These are phyloP conservation scores for Takashimella koratensis DNA, from an alignment of 1,284 basidiomycete genomes.

Conservation along the genomic window DNA sequence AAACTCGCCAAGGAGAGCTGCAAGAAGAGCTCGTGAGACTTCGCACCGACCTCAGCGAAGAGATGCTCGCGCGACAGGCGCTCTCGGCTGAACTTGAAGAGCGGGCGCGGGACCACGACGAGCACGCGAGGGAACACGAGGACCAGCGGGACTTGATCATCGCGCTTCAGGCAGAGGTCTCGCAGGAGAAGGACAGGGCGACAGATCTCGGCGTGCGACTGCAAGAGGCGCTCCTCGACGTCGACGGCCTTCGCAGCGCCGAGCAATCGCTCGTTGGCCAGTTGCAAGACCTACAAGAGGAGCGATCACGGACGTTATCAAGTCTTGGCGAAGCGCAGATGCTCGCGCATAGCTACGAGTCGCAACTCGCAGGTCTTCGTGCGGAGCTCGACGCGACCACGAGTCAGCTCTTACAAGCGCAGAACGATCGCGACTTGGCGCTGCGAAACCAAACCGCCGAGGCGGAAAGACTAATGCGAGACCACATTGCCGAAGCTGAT, in stretches of 20 bases:
- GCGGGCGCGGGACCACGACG: constrained; percentile 30
- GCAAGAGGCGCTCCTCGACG: constrained; percentile 63
- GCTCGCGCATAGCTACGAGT: constrained; percentile 66
- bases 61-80: constrained; percentile 37
- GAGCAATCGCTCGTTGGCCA: constrained; percentile 53
- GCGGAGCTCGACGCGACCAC: constrained; percentile 49
- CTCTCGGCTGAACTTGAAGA: constrained; percentile 35
- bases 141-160: constrained; percentile 33
- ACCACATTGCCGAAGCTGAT: constrained; percentile 84
- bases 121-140: constrained; percentile 27
- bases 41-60: constrained; percentile 38
- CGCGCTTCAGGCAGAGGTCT: constrained; percentile 53
- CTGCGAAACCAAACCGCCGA: constrained; percentile 69
- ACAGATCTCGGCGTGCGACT: constrained; percentile 54
- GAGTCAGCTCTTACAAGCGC: constrained; percentile 62
- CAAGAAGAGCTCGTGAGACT: constrained; percentile 44
- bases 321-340: constrained; percentile 69
- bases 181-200: constrained; percentile 54
- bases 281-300: constrained; percentile 63
- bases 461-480: constrained; percentile 76
- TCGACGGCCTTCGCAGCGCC: constrained; percentile 56
- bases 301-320: constrained; percentile 64
- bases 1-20: constrained; percentile 64
- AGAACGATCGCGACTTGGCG: constrained; percentile 69
- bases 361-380: constrained; percentile 56